These are phyloP conservation scores for Tribonema minus DNA, from an alignment of 108 stramenopile species.

Conservation along the genomic window DNA sequence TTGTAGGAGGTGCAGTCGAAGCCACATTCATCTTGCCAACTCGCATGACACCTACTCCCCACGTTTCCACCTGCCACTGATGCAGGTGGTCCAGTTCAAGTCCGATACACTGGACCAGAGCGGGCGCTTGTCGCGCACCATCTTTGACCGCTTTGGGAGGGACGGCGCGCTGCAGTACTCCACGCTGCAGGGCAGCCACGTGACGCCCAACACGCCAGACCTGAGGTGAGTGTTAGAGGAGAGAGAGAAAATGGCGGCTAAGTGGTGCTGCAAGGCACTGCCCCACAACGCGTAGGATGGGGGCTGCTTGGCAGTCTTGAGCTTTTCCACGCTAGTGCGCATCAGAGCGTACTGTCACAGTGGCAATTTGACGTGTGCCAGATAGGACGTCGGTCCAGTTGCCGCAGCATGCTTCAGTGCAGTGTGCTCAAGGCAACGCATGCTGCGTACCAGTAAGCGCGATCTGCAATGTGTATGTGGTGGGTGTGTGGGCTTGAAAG, in stretches of 20 bases:
- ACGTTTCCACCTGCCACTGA: too few species aligned
- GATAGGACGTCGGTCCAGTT: background rate
- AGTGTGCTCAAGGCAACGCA: too few species aligned
- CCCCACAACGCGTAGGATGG: too few species aligned
- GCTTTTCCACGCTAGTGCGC: background rate
- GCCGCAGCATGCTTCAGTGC: too few species aligned
- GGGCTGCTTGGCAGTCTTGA: too few species aligned
- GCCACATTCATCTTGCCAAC: too few species aligned
- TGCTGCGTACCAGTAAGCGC: too few species aligned
- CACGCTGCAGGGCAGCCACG: constrained; percentile 36
- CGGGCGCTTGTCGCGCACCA: background rate
- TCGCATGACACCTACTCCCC: too few species aligned
- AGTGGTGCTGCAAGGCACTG: constrained; percentile 2
- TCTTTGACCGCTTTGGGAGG: constrained; percentile 20
- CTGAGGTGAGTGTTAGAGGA: background rate
- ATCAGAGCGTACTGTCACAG: background rate
- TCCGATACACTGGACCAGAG: constrained; percentile 23
- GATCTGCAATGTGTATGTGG: too few species aligned
- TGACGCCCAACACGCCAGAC: constrained; percentile 36
- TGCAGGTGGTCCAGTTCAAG: constrained; percentile 19
- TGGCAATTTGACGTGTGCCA: background rate
- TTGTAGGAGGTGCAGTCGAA: too few species aligned
- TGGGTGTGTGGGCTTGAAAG: too few species aligned
- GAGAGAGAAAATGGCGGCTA: constrained; percentile 3
- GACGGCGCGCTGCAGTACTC: constrained; percentile 10